Evolutionary conservation across 2,329 filamentous ascomycete genomes (phyloP), one percentile per base, ranked within the genome.

Genomic region (Fusarium sp.): DNA sequence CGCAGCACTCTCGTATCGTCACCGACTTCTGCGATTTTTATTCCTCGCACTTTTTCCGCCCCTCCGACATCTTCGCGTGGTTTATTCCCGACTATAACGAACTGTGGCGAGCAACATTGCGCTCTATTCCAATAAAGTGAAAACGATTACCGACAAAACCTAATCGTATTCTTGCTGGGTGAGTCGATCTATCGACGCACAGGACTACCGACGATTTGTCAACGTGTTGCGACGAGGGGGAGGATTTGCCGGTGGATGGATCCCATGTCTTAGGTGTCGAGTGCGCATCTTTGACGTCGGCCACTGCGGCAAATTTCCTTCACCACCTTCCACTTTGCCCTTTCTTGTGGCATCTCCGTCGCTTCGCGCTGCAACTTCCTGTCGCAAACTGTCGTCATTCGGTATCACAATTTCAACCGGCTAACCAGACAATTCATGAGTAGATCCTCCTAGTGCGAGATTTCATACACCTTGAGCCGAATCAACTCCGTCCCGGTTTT

Each of bases 21-120:
- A 57, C 56, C 63, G 57, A 49, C 50, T 65, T 63, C 49, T 57
- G 71, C 72, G 67, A 69, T 47, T 56, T 37, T 68, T 45, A 54
- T 39, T 49, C 47, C 58, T 68, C 69, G 64, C 61, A 58, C 58
- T 68, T 70, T 68, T 67, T 67, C 65, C 72, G 72, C 71, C 61
- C 56, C 67, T 51, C 67, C 71, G 71, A 74, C 52, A 71, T 53
- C 56, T 67, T 72, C 65, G 65, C 64, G 71, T 72, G 72, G 71
- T 73, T 67, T 63, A 65, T 67, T 71, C 57, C 68, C 71, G 65
- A 72, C 62, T 64, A 59, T 55, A 63, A 70, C 68, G 62, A 62
- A 62, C 61, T 56, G 72, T 63, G 66, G 60, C 63, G 47, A 67
- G 44, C 45, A 62, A 65, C 50, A 64, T 60, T 71, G 66, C 71